Base-by-base conservation (phyloP, 257 asterid genomes). In the Cynanchum wilfordii region DNA sequence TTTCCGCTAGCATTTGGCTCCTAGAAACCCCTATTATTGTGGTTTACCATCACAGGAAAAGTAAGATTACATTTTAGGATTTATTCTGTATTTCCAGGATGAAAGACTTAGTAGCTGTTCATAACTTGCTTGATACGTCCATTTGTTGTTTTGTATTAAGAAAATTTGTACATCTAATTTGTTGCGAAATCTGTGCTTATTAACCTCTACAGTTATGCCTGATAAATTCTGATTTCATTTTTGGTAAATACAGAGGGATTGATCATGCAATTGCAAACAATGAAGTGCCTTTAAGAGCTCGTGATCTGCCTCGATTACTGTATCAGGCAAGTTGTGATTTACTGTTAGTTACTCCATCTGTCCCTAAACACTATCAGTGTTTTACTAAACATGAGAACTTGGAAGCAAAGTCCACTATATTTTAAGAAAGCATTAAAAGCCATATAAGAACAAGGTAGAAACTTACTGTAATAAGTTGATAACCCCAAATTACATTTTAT, bases 211-310 rank as follows among this genome's bases (percentile, higher is more conserved):
- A 11, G 5, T 33, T 13, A 36, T 65, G 3, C 7, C 3, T 65
- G 69, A 38, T 19, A 5, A 38, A 38, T 1, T 38, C 22, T 4
- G 25, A 49, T 3, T 42, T 42, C 10, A 42, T 42, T 47, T 24
- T 27, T 49, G 15, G 5, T 68, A 54, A 67, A 68, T 59, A 30
- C 79, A 76, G 79, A 59, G 79, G 71, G 57, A 76, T 76, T 13
- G 79, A 76, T 63, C 69, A 76, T 59, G 75, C 79, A 69, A 56
- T 69, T 5, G 79, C 75, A 45, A 76, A 76, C 75, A 76, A 76
- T 38, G 75, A 69, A 52, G 75, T 76, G 50, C 79, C 79, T 44
- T 20, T 49, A 69, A 76, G 75, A 69, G 30, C 75, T 47, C 56
- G 45, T 24, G 66, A 69, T 20, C 36, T 69, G 63, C 79, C 71